Evolutionary conservation across 2,329 filamentous ascomycete species (phyloP), one percentile per base, ranked within the genome.

Genomic region (Sporothrix pseudoabietina): DNA sequence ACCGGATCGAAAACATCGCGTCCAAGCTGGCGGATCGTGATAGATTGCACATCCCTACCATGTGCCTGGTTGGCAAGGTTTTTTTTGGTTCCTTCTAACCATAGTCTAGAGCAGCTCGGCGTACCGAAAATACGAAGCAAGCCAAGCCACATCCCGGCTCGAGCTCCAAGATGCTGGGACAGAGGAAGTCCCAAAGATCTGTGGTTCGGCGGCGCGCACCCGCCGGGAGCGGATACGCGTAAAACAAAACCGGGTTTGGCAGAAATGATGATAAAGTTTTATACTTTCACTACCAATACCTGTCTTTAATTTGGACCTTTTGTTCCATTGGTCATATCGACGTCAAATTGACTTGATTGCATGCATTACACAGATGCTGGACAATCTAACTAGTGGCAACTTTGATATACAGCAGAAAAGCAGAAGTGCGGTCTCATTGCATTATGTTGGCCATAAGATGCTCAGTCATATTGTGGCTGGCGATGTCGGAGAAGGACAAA

Each of bases 51-150:
- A 66, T 66, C 61, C 22, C 12, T 47, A 26, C 61, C 19, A 5
- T 10, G 1, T 10, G 10, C 35, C 32, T 19, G 16, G 19, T 9
- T 22, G 9, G 19, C 6, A 39, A 4, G 19, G 57, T 63, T 19
- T 3, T 10, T 9, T 12, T 39, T 66, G 19, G n/a, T 9, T 10
- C 22, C 9, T 47, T 41, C 1, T 26, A 26, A 26, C 26, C 26
- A 26, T 26, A 1, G 26, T 26, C 26, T 26, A 26, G 26, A 26
- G 2, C 26, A 54, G 26, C 30, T 19, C 35, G 19, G 57, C n/a
- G 26, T 19, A 35, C 69, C 57, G 57, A 71, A 63, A 71, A 63
- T 71, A 71, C 57, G 57, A 71, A 47, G n/a, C 12, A 16, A 44
- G 39, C 39, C 39, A 66, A 47, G 61, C 61, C 10, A 47, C 3